Conservation (phyloP, 1,284 basidiomycete genomes). For the Cryptococcus wingfieldii region DNA sequence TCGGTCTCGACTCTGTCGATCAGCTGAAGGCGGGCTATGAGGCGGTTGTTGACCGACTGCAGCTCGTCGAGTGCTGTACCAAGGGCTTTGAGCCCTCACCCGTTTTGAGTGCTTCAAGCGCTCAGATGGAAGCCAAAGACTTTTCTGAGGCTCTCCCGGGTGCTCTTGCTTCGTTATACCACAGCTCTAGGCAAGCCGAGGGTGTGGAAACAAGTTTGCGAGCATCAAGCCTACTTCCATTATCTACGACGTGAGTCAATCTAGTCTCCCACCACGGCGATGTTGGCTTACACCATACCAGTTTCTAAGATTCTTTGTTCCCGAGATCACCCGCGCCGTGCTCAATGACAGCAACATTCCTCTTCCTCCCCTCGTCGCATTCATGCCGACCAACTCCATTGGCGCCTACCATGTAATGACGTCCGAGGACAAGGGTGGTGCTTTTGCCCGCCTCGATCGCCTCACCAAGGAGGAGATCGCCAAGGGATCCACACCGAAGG, state of each 20-base stretch:
- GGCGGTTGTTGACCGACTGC: conserved; percentile 1
- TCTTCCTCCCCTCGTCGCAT: conserved; percentile 5
- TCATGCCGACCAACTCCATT: conserved; percentile 10
- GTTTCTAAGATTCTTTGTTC: background rate
- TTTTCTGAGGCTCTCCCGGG: conserved; percentile 13
- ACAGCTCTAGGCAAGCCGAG: background rate
- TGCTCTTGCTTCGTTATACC: conserved; percentile 6
- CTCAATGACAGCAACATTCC: background rate
- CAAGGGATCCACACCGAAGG: conserved; percentile 3
- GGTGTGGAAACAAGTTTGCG: conserved; percentile 16
- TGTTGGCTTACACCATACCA: background rate
- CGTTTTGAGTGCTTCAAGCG: background rate
- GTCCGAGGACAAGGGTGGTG: conserved; percentile 8
- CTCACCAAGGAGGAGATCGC: conserved; percentile 8
- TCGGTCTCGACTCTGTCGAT: background rate
- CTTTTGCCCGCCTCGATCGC: background rate
- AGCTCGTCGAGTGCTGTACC: conserved; percentile 6
- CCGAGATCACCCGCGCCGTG: background rate
- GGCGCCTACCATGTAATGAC: conserved; percentile 5
- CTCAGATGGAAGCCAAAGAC: conserved; percentile 15
- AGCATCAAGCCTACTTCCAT: conserved; percentile 12
- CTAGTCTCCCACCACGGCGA: too few species aligned
- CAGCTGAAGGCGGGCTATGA: too few species aligned
- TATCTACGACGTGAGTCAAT: conserved; percentile 20
- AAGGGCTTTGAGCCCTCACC: conserved; percentile 1